Conservation (phyloP, 2,329 filamentous ascomycete species). For the Pyricularia grisea region DNA sequence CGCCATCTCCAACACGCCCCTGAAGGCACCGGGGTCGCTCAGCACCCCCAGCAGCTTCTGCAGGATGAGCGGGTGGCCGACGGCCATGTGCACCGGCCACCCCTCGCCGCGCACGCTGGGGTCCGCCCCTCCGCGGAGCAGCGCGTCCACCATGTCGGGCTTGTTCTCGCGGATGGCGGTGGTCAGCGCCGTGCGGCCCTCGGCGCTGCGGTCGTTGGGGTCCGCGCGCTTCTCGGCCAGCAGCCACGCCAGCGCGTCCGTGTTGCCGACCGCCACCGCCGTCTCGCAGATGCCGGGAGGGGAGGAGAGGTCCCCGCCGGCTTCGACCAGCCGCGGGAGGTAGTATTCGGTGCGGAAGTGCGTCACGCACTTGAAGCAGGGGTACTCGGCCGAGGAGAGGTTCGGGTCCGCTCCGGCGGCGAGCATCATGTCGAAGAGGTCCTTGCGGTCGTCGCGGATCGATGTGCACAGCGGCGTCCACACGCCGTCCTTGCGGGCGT, state of each 20-base stretch:
- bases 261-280: slow-evolving; percentile 20
- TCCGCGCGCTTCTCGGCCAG: slow-evolving; percentile 24
- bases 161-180: slow-evolving; percentile 27
- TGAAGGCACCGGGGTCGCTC: slow-evolving; percentile 37
- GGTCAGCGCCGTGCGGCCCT: slow-evolving; percentile 20
- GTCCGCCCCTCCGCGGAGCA: slow-evolving; percentile 24
- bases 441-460: slow-evolving; percentile 14
- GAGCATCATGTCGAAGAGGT: slow-evolving; percentile 21
- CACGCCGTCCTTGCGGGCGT: slow-evolving; percentile 17
- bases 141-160: slow-evolving; percentile 34
- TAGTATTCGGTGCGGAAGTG: slow-evolving; percentile 16
- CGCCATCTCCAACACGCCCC: slow-evolving; percentile 19
- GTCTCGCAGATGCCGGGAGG: slow-evolving; percentile 22
- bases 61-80: slow-evolving; percentile 50
- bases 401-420: slow-evolving; percentile 27
- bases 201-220: slow-evolving; percentile 20
- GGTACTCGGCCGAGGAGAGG: slow-evolving; percentile 22
- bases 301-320: slow-evolving; percentile 22
- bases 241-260: slow-evolving; percentile 26
- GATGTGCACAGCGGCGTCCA: slow-evolving; percentile 17
- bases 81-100: slow-evolving; percentile 63
- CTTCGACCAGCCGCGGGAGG: slow-evolving; percentile 23
- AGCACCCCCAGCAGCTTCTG: slow-evolving; percentile 36
- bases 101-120: slow-evolving; percentile 18
- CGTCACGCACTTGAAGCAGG: slow-evolving; percentile 16